Evolutionary conservation across 257 asterid genomes (phyloP).

Genomic region (Asclepias syriaca): DNA sequence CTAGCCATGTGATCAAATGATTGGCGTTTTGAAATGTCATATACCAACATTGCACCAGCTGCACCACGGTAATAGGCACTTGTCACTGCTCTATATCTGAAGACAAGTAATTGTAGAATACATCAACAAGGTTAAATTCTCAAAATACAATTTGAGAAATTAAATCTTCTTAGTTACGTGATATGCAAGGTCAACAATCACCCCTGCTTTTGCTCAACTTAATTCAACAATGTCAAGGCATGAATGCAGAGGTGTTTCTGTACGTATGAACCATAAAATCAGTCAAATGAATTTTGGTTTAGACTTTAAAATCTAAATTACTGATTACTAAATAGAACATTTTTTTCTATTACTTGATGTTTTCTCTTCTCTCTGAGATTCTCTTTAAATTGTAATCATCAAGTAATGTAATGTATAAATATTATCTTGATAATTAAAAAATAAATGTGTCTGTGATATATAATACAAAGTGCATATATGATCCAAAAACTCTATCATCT

Average conservation of each 20-base stretch:
- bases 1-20: conserved; percentile 88
- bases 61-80: conserved; percentile 92
- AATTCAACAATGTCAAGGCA: not conserved
- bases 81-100: conserved; percentile 85
- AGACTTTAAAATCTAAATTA: no score
- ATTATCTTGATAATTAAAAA: no score
- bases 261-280: not conserved
- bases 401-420: no score
- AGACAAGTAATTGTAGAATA: not conserved
- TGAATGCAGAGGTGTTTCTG: not conserved
- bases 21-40: conserved; percentile 77
- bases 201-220: no score
- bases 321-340: not conserved
- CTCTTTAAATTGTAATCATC: not conserved
- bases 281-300: not conserved
- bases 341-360: not conserved
- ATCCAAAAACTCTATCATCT: no score
- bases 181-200: not conserved
- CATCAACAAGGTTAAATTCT: not conserved
- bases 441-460: no score
- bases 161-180: not conserved
- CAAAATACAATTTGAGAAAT: not conserved
- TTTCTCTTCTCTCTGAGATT: not conserved
- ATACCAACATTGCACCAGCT: conserved; percentile 88
- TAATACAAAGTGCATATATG: no score